Percentiles rank a stretch among this genome's conserved stretches.
Conservation (phyloP, 2,329 filamentous ascomycete species). For the Bertia moriformis region DNA sequence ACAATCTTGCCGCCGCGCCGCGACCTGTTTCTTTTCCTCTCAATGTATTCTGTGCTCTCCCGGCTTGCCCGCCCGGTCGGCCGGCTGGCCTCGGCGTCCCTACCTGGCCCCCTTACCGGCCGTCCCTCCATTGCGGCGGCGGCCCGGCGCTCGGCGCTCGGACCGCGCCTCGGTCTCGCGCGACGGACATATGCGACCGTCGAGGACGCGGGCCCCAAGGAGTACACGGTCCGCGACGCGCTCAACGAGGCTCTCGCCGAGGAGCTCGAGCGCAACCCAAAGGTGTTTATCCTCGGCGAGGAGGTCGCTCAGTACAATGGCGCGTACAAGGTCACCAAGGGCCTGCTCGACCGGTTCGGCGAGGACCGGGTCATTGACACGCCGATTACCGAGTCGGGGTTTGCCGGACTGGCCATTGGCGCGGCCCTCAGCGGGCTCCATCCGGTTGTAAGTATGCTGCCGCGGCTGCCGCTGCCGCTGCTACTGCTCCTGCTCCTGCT, state of each 20-base stretch:
- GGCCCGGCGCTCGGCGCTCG: constrained; percentile 17
- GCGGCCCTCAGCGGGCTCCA: constrained; percentile 87
- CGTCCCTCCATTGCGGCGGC: too few relatives aligned
- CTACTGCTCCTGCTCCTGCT: constrained; percentile 3
- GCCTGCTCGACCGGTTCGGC: constrained; percentile 88
- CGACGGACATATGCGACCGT: constrained; percentile 42
- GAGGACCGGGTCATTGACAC: constrained; percentile 96
- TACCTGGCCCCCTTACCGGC: too few relatives aligned
- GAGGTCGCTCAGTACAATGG: constrained; percentile 99
- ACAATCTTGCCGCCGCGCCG: too few relatives aligned
- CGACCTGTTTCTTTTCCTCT: too few relatives aligned
- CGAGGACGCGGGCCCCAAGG: constrained; percentile 51
- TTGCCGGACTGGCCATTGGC: constrained; percentile 83
- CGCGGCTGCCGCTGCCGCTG: constrained; percentile 2
- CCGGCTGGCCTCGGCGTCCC: too few relatives aligned
- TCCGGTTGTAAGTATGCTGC: constrained; percentile 61
- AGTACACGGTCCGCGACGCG: constrained; percentile 92
- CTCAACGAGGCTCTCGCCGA: constrained; percentile 95
- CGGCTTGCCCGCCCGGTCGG: too few relatives aligned
- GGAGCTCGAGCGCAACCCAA: constrained; percentile 85
- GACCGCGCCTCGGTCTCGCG: constrained; percentile 18
- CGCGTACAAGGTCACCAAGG: constrained; percentile 99
- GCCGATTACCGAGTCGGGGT: constrained; percentile 94
- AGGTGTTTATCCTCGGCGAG: constrained; percentile 92
- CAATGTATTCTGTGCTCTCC: too few relatives aligned